Conservation (phyloP, 2,329 filamentous ascomycete genomes). For the Piedraia hortae region DNA sequence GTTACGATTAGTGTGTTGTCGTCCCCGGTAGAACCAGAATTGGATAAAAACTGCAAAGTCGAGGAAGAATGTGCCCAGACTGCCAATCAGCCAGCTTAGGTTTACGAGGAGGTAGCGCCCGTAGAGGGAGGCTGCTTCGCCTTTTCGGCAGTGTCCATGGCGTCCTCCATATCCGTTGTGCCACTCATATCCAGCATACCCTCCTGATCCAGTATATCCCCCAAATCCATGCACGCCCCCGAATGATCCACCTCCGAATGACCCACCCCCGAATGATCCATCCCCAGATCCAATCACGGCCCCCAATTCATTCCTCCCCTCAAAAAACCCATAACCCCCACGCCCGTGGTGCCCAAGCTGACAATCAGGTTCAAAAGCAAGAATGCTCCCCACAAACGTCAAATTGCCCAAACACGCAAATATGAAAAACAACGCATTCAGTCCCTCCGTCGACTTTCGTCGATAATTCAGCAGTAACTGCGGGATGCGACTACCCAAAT, state of each 20-base stretch:
- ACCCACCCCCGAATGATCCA: too few relatives aligned
- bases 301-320: neutral
- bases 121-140: slow-evolving; percentile 42
- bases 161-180: too few relatives aligned
- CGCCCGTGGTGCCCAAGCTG: slow-evolving; percentile 9
- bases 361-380: slow-evolving; percentile 64
- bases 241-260: too few relatives aligned
- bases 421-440: slow-evolving; percentile 83
- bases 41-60: slow-evolving; percentile 74
- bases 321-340: too few relatives aligned
- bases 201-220: too few relatives aligned
- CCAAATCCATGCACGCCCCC: too few relatives aligned
- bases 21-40: slow-evolving; percentile 55
- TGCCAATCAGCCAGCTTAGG: slow-evolving; percentile 69
- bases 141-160: slow-evolving; percentile 30
- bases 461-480: slow-evolving; percentile 81
- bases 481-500: slow-evolving; percentile 68
- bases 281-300: too few relatives aligned
- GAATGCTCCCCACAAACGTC: slow-evolving; percentile 74
- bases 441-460: slow-evolving; percentile 75
- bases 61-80: slow-evolving; percentile 59
- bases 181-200: too few relatives aligned
- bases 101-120: slow-evolving; percentile 68
- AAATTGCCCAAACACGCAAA: slow-evolving; percentile 90
- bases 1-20: too few relatives aligned